These are phyloP conservation scores for Spinacia oleracea DNA, from an alignment of 179 eudicot genomes.

Conservation along the genomic window DNA sequence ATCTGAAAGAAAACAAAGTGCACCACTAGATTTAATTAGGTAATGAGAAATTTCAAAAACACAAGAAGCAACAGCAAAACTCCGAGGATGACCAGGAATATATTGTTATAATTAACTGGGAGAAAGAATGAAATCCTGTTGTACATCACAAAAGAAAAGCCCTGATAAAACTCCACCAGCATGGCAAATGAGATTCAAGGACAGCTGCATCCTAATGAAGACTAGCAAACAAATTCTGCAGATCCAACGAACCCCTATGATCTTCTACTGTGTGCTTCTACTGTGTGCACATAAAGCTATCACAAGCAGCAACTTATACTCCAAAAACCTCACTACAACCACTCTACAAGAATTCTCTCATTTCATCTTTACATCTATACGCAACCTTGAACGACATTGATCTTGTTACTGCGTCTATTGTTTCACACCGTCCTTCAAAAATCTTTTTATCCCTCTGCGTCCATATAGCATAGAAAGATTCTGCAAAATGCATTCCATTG, in stretches of 20 bases:
- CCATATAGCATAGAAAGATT: too few relatives aligned
- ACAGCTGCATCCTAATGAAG: not conserved
- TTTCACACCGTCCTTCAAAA: too few relatives aligned
- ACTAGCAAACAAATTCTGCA: not conserved
- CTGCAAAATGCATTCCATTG: too few relatives aligned
- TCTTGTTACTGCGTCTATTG: too few relatives aligned
- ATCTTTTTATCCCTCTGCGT: too few relatives aligned
- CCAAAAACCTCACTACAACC: too few relatives aligned
- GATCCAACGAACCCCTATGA: not conserved
- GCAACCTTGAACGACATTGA: too few relatives aligned
- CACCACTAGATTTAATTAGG: not conserved
- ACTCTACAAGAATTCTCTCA: too few relatives aligned
- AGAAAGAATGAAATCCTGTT: not conserved
- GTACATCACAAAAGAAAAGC: not conserved
- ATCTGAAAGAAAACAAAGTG: conserved; percentile 44
- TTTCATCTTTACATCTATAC: too few relatives aligned
- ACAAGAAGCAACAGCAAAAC: not conserved
- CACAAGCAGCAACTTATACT: too few relatives aligned
- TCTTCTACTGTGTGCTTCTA: not conserved
- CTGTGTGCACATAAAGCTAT: too few relatives aligned
- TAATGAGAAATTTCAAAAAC: not conserved
- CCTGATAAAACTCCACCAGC: not conserved
- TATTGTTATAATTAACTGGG: not conserved
- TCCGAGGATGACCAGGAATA: not conserved
- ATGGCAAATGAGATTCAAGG: not conserved